These are phyloP conservation scores for Aspergillus panamensis DNA, from an alignment of 495 filamentous ascomycete genomes.

Conservation along the genomic window DNA sequence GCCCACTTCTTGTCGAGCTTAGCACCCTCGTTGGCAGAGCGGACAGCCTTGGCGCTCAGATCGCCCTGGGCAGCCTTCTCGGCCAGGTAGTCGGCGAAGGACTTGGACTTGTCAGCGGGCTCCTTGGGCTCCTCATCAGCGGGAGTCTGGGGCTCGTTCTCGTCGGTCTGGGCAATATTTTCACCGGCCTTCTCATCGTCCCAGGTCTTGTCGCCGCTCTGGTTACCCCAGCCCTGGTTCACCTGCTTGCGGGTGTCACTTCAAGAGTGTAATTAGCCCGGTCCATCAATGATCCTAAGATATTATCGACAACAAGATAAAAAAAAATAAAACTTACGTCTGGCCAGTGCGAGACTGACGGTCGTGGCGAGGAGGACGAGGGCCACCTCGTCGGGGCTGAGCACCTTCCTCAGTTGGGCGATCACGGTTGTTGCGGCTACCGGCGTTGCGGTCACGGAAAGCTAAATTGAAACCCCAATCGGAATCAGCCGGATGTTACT, in stretches of 20 bases:
- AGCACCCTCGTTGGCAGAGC: constrained; percentile 86
- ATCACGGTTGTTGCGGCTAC: constrained; percentile 74
- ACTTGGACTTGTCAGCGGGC: constrained; percentile 82
- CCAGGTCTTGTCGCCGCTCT: constrained; percentile 72
- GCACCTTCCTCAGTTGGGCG: constrained; percentile 71
- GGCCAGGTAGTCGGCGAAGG: constrained; percentile 81
- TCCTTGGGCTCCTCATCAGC: constrained; percentile 51
- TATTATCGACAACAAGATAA: not conserved
- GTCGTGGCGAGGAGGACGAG: constrained; percentile 65
- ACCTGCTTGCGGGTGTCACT: constrained; percentile 93
- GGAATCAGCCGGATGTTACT: constrained; percentile 14
- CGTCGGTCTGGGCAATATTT: constrained; percentile 77
- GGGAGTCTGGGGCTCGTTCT: constrained; percentile 56
- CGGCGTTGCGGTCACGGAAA: constrained; percentile 87
- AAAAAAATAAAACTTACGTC: constrained; percentile 54
- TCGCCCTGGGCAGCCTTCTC: constrained; percentile 78
- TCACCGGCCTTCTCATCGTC: constrained; percentile 86
- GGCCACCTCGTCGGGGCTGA: constrained; percentile 53
- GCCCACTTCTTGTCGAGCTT: constrained; percentile 90
- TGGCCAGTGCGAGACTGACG: constrained; percentile 73
- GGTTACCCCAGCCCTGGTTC: constrained; percentile 83
- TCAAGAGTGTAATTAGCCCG: not conserved
- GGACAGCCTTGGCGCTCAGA: constrained; percentile 67
- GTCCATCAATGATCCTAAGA: not conserved
- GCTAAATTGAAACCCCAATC: constrained; percentile 46